Conservation (phyloP, 768 basidiomycete genomes). For the Mycena latifolia region DNA sequence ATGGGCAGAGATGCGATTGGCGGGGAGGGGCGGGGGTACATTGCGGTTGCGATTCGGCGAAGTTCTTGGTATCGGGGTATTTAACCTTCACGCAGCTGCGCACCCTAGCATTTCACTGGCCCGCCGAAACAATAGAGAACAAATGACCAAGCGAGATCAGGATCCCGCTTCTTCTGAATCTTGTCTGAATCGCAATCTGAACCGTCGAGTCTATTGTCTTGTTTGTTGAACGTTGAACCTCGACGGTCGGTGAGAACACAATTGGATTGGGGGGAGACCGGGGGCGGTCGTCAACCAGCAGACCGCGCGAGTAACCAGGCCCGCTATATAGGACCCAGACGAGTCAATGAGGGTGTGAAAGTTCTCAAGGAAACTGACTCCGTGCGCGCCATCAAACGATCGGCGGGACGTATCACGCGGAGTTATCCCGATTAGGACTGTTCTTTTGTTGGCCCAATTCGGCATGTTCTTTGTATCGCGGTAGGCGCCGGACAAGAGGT, state of each 20-base stretch:
- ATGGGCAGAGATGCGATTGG: slow-evolving; percentile 62
- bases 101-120: slow-evolving; percentile 51
- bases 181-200: no score
- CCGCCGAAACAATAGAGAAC: slow-evolving; percentile 50
- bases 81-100: no score
- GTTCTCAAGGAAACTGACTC: slow-evolving; percentile 17
- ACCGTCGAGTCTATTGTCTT: slow-evolving; percentile 35
- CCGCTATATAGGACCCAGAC: slow-evolving; percentile 6
- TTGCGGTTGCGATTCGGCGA: slow-evolving; percentile 8
- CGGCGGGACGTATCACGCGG: slow-evolving; percentile 14
- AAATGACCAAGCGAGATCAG: slow-evolving; percentile 27
- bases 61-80: no score
- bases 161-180: no score
- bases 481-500: no score
- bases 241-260: slow-evolving; percentile 16
- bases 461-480: no score
- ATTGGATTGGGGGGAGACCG: slow-evolving; percentile 26
- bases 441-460: neutral
- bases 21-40: slow-evolving; percentile 2
- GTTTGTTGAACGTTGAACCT: neutral
- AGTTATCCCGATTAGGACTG: neutral
- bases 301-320: neutral
- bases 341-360: slow-evolving; percentile 30
- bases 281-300: slow-evolving; percentile 13
- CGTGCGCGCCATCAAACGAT: slow-evolving; percentile 22